Evolutionary conservation across 352 stramenopile genomes (phyloP), one percentile per base, ranked within the genome.

Genomic region (Aphanomyces cochlioides): DNA sequence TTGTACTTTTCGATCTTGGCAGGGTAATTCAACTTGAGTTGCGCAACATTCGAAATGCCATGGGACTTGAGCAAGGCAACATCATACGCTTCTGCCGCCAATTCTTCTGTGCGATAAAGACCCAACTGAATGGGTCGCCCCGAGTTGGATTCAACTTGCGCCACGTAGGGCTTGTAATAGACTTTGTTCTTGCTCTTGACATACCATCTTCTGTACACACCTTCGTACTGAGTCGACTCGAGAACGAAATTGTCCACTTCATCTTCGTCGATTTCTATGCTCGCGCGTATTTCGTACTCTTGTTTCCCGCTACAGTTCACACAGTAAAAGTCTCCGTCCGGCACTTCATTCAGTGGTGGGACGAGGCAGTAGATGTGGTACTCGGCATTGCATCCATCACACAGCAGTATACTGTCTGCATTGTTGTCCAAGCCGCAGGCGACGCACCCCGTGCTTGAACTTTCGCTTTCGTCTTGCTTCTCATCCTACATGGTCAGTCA

Each of bases 361-460:
- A 85, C 78, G 15, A 94, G 82, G 75, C 87, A 94, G 69, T 92
- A 91, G 4, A 19, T 93, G 78, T 94, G 87, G 75, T 93, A 94
- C 78, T 94, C 87, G n/a, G 77, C 85, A 63, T 92, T 83, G 72
- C 87, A 94, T 72, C 83, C 85, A 66, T 94, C 87, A 41, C 87
- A 94, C 7, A 94, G 79, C 57, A 94, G 56, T 66, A 94, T 94
- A 67, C 83, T 87, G 75, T 90, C 83, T 28, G 80, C 85, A 72
- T 92, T 82, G 71, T 90, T 82, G 76, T 90, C 80, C 37, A 79
- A 69, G 4, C 87, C 78, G 66, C 87, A 94, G 37, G 89, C 77
- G 36, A 83, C 78, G 70, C 87, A 94, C 58, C 85, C 83, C 7
- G 10, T 50, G 43, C 43, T 50, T 12, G 10, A n/a, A 50, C 43